Conservation (phyloP, 1,139 yeast species). For the Pichia sp. region DNA sequence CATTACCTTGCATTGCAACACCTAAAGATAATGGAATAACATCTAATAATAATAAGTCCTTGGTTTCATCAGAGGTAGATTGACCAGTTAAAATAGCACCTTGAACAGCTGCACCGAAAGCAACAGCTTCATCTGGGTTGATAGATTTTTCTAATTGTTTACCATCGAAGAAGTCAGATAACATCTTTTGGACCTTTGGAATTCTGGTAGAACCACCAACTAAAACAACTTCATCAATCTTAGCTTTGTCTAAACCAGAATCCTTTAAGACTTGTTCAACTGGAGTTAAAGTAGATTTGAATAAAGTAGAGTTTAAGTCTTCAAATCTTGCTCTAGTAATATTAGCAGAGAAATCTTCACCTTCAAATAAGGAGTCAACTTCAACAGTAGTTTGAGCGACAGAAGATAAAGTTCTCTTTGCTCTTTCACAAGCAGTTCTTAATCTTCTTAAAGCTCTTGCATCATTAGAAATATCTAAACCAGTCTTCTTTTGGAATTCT, state of each 20-base stretch:
- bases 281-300: conserved; percentile 82
- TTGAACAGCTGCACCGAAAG: conserved; percentile 99
- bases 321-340: conserved; percentile 91
- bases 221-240: conserved; percentile 78
- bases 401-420: conserved; percentile 84
- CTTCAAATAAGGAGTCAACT: conserved; percentile 75
- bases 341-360: conserved; percentile 75
- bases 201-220: conserved; percentile 95
- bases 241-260: conserved; percentile 69
- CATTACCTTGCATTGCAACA: conserved; percentile 99
- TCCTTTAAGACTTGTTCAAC: conserved; percentile 84
- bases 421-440: conserved; percentile 90
- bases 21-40: conserved; percentile 98
- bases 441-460: conserved; percentile 94
- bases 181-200: conserved; percentile 86
- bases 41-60: conserved; percentile 95
- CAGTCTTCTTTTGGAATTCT: conserved; percentile 96
- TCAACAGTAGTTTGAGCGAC: conserved; percentile 83
- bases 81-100: conserved; percentile 99
- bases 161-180: conserved; percentile 83
- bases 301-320: conserved; percentile 76
- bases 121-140: conserved; percentile 99
- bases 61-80: conserved; percentile 87
- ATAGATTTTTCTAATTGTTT: conserved; percentile 90
- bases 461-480: conserved; percentile 84